These are phyloP conservation scores for Rhodomyrtus tomentosa DNA, from an alignment of 345 rosid genomes.

Conservation along the genomic window DNA sequence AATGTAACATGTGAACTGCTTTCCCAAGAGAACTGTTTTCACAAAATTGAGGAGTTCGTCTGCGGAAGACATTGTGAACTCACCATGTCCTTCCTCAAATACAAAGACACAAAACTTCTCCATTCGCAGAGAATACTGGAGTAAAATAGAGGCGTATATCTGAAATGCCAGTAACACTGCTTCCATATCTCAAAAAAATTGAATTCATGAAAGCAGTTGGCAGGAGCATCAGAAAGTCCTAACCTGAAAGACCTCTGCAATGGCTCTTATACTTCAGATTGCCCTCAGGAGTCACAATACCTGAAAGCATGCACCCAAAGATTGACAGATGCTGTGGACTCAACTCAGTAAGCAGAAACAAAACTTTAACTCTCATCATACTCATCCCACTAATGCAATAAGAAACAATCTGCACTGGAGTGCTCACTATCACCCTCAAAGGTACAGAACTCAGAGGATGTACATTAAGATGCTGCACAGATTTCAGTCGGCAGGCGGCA, in stretches of 20 bases:
- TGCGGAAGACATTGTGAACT: conserved; percentile 24
- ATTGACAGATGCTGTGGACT: conserved; percentile 58
- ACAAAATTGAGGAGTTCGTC: conserved; percentile 43
- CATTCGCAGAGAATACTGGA: conserved; percentile 39
- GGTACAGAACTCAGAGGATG: conserved; percentile 49
- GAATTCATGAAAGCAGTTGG: conserved; percentile 53
- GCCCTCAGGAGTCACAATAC: conserved; percentile 16
- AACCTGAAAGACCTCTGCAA: conserved; percentile 31
- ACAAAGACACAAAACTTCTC: conserved; percentile 49
- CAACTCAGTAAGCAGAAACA: conserved; percentile 59
- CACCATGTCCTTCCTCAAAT: conserved; percentile 53
- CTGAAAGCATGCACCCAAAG: conserved; percentile 43
- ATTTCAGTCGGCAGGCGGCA: conserved; percentile 29
- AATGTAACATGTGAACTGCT: conserved; percentile 51
- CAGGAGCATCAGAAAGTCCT: conserved; percentile 53
- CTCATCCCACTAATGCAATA: conserved; percentile 36
- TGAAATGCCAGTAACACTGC: conserved; percentile 21
- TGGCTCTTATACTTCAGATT: conserved; percentile 2
- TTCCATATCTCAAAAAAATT: conserved; percentile 28
- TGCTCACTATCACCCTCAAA: conserved; percentile 35
- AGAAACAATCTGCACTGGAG: conserved; percentile 54
- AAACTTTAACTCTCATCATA: conserved; percentile 45
- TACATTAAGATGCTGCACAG: conserved; percentile 17
- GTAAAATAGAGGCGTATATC: conserved; percentile 40
- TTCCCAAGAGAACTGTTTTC: conserved; percentile 61